A percentile compares a stretch with the other conserved stretches of the same genome.
Evolutionary conservation across 192 early-diverging fungal species (phyloP).

Genomic region (Helicostylum pulchrum): DNA sequence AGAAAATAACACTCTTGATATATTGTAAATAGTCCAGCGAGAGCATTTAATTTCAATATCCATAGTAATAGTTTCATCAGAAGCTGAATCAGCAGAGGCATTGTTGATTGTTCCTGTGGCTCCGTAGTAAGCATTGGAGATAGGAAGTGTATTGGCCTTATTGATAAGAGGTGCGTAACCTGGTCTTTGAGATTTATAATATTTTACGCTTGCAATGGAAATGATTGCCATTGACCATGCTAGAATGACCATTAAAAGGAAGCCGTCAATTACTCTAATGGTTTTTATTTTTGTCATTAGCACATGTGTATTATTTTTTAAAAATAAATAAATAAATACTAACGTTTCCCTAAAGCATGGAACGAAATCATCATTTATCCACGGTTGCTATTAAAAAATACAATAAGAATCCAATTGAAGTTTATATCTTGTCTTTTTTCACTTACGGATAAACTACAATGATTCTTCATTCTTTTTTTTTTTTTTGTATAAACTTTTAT

Average conservation of each 20-base stretch:
- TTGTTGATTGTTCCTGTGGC: background rate
- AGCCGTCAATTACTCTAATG: conserved; percentile 23
- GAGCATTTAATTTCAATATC: background rate
- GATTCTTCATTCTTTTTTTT: conserved; percentile 4
- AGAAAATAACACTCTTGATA: conserved; percentile 19
- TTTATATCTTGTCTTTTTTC: background rate
- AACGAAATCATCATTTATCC: conserved; percentile 23
- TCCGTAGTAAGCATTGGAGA: conserved; percentile 10
- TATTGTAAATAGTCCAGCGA: conserved; percentile 21
- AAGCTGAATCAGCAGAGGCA: conserved; percentile 6
- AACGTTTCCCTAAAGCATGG: conserved; percentile 37
- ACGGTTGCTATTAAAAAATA: conserved; percentile 12
- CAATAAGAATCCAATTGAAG: background rate
- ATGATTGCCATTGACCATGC: conserved; percentile 10
- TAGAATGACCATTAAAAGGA: conserved; percentile 6
- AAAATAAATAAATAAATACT: background rate
- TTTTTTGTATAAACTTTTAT: background rate
- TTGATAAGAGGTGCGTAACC: background rate
- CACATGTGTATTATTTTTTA: background rate
- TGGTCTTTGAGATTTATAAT: conserved; percentile 11
- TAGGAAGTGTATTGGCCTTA: background rate
- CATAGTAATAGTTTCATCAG: conserved; percentile 10
- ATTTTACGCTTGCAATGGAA: conserved; percentile 5
- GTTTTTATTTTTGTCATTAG: background rate
- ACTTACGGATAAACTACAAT: conserved; percentile 13